A percentile compares a stretch with the other conserved stretches of the same genome.
Conservation (phyloP, 305 asterid genomes). For the Fraxinus sp. region DNA sequence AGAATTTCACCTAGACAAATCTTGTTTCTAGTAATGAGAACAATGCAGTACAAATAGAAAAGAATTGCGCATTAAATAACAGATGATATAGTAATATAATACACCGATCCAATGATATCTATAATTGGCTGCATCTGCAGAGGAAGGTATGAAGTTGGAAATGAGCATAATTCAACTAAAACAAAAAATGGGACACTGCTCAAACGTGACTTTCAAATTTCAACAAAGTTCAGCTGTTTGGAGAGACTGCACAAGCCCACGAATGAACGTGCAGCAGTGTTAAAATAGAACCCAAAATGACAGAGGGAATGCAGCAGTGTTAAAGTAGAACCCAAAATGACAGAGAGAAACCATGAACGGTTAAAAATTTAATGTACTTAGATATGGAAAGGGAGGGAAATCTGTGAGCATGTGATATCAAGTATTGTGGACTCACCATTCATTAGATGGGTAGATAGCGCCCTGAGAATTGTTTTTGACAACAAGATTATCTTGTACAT, state of each 20-base stretch:
- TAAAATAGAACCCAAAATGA: too few relatives aligned
- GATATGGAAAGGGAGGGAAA: background rate
- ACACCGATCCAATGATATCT: background rate
- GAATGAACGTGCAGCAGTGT: background rate
- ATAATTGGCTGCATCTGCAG: background rate
- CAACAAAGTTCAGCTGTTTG: background rate
- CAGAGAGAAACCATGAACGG: background rate
- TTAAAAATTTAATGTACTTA: background rate
- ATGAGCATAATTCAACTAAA: background rate
- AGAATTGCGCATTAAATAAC: background rate
- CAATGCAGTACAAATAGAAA: background rate
- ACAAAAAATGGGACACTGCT: background rate
- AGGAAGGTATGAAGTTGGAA: background rate
- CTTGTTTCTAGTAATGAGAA: background rate
- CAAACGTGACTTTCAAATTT: background rate
- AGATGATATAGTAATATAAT: background rate
- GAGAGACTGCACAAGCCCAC: background rate
- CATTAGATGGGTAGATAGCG: background rate
- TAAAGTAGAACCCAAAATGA: too few relatives aligned
- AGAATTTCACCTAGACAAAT: background rate
- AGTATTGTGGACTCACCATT: background rate
- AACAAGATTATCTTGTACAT: background rate
- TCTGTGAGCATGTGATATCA: background rate
- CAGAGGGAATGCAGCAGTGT: too few relatives aligned
- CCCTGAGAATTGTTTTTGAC: background rate